Conservation (phyloP, 129 eudicot species). For the Pulicaria dysenterica region DNA sequence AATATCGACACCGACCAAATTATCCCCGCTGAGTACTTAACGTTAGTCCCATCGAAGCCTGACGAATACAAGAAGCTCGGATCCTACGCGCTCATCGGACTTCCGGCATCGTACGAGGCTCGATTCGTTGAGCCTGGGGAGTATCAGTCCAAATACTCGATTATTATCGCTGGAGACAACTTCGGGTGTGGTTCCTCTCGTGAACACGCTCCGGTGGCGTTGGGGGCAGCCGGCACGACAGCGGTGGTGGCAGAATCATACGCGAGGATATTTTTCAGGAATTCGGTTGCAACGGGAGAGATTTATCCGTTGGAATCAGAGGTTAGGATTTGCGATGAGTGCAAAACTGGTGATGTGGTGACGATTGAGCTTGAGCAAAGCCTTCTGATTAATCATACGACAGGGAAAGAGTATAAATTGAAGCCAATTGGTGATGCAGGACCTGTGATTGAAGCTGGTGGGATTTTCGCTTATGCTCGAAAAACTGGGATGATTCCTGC, state of each 20-base stretch:
- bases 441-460: constrained; percentile 97
- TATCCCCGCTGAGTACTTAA: constrained; percentile 94
- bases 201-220: constrained; percentile 96
- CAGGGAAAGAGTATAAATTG: constrained; percentile 78
- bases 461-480: constrained; percentile 92
- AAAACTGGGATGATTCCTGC: constrained; percentile 92
- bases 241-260: constrained; percentile 97
- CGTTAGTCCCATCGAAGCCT: constrained; percentile 91
- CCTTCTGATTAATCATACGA: constrained; percentile 80
- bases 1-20: constrained; percentile 98
- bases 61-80: constrained; percentile 94
- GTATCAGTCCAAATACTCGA: constrained; percentile 56
- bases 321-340: constrained; percentile 88
- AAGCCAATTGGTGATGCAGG: constrained; percentile 99
- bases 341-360: constrained; percentile 81
- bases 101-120: constrained; percentile 58
- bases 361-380: constrained; percentile 71
- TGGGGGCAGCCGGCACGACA: constrained; percentile 81
- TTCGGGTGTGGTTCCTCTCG: constrained; percentile 97
- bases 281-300: constrained; percentile 94
- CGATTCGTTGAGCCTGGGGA: constrained; percentile 62
- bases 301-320: constrained; percentile 87
- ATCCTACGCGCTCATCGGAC: constrained; percentile 79
- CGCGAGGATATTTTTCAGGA: constrained; percentile 91
- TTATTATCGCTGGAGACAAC: constrained; percentile 81